Conservation (phyloP, 768 basidiomycete genomes). For the Scleroderma bovista region DNA sequence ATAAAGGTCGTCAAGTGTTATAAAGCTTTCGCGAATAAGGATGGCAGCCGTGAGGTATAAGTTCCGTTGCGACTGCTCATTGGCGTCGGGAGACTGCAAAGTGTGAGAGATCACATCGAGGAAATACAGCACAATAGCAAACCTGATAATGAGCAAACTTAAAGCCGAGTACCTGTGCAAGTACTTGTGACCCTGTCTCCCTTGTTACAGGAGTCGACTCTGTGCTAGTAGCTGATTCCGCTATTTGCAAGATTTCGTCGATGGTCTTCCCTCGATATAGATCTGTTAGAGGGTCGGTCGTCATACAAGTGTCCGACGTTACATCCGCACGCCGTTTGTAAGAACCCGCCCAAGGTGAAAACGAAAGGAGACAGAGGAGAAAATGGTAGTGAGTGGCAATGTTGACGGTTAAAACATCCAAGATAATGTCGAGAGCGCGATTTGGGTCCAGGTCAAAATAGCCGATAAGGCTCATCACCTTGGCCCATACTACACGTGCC, state of each 20-base stretch:
- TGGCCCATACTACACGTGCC: slow-evolving; percentile 70
- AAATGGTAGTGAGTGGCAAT: slow-evolving; percentile 80
- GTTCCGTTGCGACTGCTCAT: slow-evolving; percentile 60
- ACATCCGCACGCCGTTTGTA: slow-evolving; percentile 27
- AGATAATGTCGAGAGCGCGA: slow-evolving; percentile 85
- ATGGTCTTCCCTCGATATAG: slow-evolving; percentile 54
- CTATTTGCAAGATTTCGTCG: slow-evolving; percentile 59
- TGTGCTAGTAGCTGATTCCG: slow-evolving; percentile 31
- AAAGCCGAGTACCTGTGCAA: slow-evolving; percentile 95
- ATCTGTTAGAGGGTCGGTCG: slow-evolving; percentile 32
- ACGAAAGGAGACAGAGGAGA: slow-evolving; percentile 80
- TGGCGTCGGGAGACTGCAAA: slow-evolving; percentile 47
- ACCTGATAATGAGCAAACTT: slow-evolving; percentile 93
- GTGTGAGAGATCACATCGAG: slow-evolving; percentile 10
- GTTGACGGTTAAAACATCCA: slow-evolving; percentile 85
- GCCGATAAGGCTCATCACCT: slow-evolving; percentile 83
- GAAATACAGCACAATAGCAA: slow-evolving; percentile 14
- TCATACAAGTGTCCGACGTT: slow-evolving; percentile 31
- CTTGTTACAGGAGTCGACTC: slow-evolving; percentile 11
- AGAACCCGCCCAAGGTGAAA: slow-evolving; percentile 82
- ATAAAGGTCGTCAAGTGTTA: slow-evolving; percentile 83
- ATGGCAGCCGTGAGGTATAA: slow-evolving; percentile 82
- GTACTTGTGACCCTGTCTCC: slow-evolving; percentile 47
- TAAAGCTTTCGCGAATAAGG: slow-evolving; percentile 84
- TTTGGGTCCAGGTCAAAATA: slow-evolving; percentile 97